Evolutionary conservation across 768 basidiomycete genomes (phyloP).

Genomic region (Crucibulum laeve): DNA sequence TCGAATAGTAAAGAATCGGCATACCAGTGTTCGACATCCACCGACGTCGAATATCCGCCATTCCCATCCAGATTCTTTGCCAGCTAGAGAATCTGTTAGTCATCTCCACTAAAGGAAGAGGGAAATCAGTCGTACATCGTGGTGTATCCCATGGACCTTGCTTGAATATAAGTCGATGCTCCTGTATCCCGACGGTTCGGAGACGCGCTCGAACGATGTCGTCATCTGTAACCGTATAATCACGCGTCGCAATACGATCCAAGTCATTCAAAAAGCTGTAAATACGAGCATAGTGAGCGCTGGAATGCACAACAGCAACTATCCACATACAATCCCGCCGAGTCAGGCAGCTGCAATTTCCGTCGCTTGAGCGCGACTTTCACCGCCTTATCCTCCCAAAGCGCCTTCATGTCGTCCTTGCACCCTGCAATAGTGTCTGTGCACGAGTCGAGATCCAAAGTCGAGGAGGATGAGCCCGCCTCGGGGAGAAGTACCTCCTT

Average conservation of each 20-base stretch:
- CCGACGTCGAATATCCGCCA: conserved; percentile 81
- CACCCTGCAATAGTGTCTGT: conserved; percentile 54
- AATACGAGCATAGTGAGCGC: not conserved
- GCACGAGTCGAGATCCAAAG: conserved; percentile 20
- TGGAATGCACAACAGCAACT: conserved; percentile 2
- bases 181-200: conserved; percentile 69
- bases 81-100: conserved; percentile 11
- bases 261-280: conserved; percentile 66
- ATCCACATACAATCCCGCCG: conserved; percentile 59
- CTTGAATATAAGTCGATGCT: conserved; percentile 49
- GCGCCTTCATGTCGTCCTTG: conserved; percentile 55
- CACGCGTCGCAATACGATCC: conserved; percentile 54
- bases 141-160: conserved; percentile 34
- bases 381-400: conserved; percentile 60
- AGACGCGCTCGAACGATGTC: conserved; percentile 71
- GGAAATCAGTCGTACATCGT: conserved; percentile 18
- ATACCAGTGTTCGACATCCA: conserved; percentile 63
- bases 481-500: conserved; percentile 35
- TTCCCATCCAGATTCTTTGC: conserved; percentile 37
- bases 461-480: not conserved
- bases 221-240: conserved; percentile 65
- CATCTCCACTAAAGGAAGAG: not conserved
- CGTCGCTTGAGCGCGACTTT: conserved; percentile 42
- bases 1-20: conserved; percentile 11
- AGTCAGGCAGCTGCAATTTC: conserved; percentile 52